These are phyloP conservation scores for Ophiostoma himal-ulmi DNA, from an alignment of 2,329 filamentous ascomycete genomes.

Conservation along the genomic window DNA sequence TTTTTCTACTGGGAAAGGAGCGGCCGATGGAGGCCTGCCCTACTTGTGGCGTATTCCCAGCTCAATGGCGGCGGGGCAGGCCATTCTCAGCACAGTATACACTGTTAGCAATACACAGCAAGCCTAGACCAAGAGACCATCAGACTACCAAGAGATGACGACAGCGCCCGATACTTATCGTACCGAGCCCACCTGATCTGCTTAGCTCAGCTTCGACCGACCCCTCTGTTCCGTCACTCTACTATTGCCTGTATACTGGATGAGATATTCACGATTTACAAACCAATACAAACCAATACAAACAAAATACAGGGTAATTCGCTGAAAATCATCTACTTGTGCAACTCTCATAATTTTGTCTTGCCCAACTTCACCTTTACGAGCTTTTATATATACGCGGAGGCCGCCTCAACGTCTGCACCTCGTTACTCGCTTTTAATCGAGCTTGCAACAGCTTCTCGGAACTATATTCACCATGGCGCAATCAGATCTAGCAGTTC, in stretches of 20 bases:
- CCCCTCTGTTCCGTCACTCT: conserved; percentile 5
- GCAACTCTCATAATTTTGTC: not conserved
- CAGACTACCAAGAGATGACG: conserved; percentile 11
- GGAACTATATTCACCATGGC: conserved; percentile 38
- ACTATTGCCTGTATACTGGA: not conserved
- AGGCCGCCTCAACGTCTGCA: no score
- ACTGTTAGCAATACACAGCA: not conserved
- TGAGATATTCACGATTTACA: not conserved
- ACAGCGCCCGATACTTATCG: not conserved
- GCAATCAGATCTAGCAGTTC: conserved; percentile 53
- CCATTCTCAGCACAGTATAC: not conserved
- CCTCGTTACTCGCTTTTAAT: not conserved
- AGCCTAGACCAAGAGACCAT: not conserved
- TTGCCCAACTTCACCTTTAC: not conserved
- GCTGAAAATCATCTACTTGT: not conserved
- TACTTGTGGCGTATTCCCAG: not conserved
- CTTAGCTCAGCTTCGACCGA: conserved; percentile 5
- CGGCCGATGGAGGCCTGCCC: conserved; percentile 4
- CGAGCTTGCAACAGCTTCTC: not conserved
- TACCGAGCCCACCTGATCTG: not conserved
- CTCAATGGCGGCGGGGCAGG: not conserved
- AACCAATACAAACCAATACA: not conserved
- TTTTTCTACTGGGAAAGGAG: not conserved
- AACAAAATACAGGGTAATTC: not conserved
- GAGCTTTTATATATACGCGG: not conserved